Evolutionary conservation across 139 green algal genomes (phyloP).

Genomic region (Chlamydomonas incerta): DNA sequence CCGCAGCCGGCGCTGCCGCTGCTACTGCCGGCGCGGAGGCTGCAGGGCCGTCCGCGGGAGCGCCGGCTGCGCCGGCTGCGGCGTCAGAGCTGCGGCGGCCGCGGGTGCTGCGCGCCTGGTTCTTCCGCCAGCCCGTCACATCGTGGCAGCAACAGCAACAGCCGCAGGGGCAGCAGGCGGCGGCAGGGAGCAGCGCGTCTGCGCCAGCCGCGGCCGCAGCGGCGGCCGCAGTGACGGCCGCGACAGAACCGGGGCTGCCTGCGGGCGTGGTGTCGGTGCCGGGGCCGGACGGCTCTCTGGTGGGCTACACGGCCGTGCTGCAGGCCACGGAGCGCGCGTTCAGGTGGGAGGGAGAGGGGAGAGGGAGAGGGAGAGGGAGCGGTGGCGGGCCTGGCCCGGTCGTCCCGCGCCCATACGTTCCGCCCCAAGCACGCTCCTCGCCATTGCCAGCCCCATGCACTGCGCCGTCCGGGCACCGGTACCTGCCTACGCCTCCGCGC

Average conservation of each 20-base stretch:
- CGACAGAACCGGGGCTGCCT: too few species aligned
- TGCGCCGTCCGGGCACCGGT: too few species aligned
- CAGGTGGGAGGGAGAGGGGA: not conserved
- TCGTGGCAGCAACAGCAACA: not conserved
- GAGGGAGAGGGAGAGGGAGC: too few species aligned
- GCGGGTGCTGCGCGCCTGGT: slow-evolving; percentile 16
- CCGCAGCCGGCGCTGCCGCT: not conserved
- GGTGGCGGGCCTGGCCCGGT: not conserved
- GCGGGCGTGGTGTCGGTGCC: slow-evolving; percentile 14
- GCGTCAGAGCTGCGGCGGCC: not conserved
- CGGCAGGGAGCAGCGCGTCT: too few species aligned
- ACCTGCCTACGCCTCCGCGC: too few species aligned
- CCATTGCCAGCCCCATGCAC: too few species aligned
- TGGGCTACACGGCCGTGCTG: slow-evolving; percentile 17
- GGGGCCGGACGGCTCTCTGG: slow-evolving; percentile 11
- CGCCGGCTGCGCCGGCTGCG: not conserved
- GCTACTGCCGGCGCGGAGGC: not conserved
- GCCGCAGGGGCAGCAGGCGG: not conserved
- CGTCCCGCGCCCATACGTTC: not conserved
- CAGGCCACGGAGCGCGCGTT: slow-evolving; percentile 6
- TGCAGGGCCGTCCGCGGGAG: not conserved
- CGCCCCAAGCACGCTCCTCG: too few species aligned
- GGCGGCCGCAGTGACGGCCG: too few species aligned
- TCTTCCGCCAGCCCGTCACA: slow-evolving; percentile 21
- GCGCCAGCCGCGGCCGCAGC: too few species aligned